These are phyloP conservation scores for Phytophthora hybrid DNA, from an alignment of 352 stramenopile species.

Conservation along the genomic window DNA sequence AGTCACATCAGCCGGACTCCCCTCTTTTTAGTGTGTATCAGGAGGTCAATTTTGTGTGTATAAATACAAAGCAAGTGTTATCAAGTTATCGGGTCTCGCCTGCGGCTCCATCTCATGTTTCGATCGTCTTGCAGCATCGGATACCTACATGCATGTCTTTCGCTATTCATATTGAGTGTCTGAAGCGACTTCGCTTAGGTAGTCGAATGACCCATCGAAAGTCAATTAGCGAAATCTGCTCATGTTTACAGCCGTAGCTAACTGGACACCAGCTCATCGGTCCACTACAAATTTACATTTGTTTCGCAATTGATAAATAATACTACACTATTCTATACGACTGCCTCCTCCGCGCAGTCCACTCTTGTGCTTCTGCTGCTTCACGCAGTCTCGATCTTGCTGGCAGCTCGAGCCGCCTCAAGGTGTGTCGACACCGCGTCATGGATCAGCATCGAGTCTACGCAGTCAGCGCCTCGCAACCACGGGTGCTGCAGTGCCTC, in stretches of 20 bases:
- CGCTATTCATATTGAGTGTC: background rate
- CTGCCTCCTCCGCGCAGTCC: background rate
- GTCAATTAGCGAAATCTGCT: conserved; percentile 1
- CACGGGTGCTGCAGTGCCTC: conserved; percentile 71
- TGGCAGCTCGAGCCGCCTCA: conserved; percentile 34
- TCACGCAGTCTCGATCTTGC: conserved; percentile 21
- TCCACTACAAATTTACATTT: conserved; percentile 20
- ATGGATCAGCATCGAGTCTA: conserved; percentile 46
- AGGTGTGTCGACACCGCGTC: conserved; percentile 53
- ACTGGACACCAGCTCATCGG: conserved; percentile 4
- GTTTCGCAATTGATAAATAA: conserved; percentile 35
- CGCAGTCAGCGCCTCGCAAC: conserved; percentile 52
- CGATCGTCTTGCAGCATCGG: too few species aligned
- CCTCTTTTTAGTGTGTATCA: conserved; percentile 33
- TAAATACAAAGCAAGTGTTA: conserved; percentile 44
- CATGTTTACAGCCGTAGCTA: conserved; percentile 2
- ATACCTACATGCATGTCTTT: background rate
- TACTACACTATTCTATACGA: conserved; percentile 9
- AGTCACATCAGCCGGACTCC: conserved; percentile 14
- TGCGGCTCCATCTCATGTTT: background rate
- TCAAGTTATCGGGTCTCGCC: conserved; percentile 9
- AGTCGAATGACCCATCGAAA: conserved; percentile 4
- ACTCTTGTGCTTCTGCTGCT: conserved; percentile 2
- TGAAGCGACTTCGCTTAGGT: conserved; percentile 1
- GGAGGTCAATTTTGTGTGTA: conserved; percentile 44